Percentiles rank a stretch among this genome's conserved stretches.
Conservation (phyloP, 2,329 filamentous ascomycete species). For the Aureobasidium sp. region DNA sequence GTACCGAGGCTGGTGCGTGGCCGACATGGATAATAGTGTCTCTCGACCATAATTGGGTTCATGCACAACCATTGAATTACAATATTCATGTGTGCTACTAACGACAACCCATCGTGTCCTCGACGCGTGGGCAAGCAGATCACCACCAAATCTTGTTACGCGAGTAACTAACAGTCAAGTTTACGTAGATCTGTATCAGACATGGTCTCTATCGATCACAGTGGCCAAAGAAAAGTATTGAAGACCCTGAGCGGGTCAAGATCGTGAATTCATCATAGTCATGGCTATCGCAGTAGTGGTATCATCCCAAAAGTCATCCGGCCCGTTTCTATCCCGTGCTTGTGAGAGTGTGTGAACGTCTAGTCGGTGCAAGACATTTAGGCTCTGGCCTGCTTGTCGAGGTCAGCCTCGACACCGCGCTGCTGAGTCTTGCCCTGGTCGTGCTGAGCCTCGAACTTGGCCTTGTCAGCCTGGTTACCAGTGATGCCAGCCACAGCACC, state of each 20-base stretch:
- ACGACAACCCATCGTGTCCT: too few relatives aligned
- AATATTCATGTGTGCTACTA: too few relatives aligned
- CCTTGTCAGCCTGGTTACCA: slow-evolving; percentile 60
- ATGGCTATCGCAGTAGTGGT: slow-evolving; percentile 5
- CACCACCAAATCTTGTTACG: too few relatives aligned
- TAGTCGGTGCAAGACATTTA: background rate
- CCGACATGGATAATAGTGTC: too few relatives aligned
- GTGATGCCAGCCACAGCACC: slow-evolving; percentile 63
- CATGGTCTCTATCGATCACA: too few relatives aligned
- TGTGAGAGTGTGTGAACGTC: too few relatives aligned
- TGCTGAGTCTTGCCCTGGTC: slow-evolving; percentile 79
- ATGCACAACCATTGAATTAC: too few relatives aligned
- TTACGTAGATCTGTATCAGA: too few relatives aligned
- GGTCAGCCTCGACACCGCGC: slow-evolving; percentile 73
- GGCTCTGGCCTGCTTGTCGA: slow-evolving; percentile 58
- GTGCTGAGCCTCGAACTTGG: slow-evolving; percentile 61
- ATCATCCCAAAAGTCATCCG: slow-evolving; percentile 6
- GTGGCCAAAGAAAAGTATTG: background rate
- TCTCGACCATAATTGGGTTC: too few relatives aligned
- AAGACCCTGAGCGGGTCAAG: background rate
- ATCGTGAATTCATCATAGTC: slow-evolving; percentile 5
- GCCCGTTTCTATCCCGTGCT: background rate
- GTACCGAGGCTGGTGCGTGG: too few relatives aligned
- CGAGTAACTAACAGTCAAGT: too few relatives aligned
- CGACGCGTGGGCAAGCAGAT: too few relatives aligned